phyloP scores from a whole-genome alignment of 2,329 filamentous ascomycete genomes.

The Didymella arachidicola region DNA sequence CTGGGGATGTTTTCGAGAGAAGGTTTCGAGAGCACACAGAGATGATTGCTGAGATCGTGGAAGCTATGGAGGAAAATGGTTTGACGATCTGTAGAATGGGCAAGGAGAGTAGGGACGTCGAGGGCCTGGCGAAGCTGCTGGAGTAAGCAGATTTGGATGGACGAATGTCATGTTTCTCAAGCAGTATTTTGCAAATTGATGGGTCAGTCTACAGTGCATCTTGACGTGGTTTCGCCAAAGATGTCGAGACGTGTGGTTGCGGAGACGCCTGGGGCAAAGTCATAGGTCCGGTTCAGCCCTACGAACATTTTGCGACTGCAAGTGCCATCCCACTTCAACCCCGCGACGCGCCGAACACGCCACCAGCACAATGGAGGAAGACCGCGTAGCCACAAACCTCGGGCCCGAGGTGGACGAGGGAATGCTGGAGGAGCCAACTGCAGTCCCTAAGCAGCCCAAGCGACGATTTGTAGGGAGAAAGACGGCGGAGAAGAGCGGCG shows the following conservation, averaged over 20 bases:
- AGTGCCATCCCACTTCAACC: conserved; percentile 26
- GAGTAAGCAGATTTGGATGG: neutral
- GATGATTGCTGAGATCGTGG: conserved; percentile 11
- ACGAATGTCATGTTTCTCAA: neutral
- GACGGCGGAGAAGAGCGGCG: conserved; percentile 68
- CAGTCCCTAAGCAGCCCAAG: conserved; percentile 74
- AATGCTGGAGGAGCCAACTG: conserved; percentile 59
- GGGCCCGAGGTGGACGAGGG: conserved; percentile 74
- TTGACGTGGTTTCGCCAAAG: neutral
- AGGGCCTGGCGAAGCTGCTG: neutral
- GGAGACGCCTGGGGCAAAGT: conserved; percentile 1
- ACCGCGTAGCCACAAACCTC: conserved; percentile 73
- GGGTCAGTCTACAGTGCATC: neutral
- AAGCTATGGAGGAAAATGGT: conserved; percentile 7
- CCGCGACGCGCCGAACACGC: conserved; percentile 23
- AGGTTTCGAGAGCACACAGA: conserved; percentile 14
- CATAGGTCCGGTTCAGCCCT: conserved; percentile 24
- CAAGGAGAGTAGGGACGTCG: neutral
- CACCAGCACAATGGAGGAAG: conserved; percentile 71
- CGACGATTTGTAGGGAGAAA: conserved; percentile 90
- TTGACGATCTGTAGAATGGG: neutral
- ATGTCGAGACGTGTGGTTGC: conserved; percentile 10
- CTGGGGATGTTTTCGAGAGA: conserved; percentile 22
- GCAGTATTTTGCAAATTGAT: neutral
- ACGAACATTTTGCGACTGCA: conserved; percentile 23